Evolutionary conservation across 164 flowering plant species (phyloP).

Genomic region (Vitis rotundifolia): DNA sequence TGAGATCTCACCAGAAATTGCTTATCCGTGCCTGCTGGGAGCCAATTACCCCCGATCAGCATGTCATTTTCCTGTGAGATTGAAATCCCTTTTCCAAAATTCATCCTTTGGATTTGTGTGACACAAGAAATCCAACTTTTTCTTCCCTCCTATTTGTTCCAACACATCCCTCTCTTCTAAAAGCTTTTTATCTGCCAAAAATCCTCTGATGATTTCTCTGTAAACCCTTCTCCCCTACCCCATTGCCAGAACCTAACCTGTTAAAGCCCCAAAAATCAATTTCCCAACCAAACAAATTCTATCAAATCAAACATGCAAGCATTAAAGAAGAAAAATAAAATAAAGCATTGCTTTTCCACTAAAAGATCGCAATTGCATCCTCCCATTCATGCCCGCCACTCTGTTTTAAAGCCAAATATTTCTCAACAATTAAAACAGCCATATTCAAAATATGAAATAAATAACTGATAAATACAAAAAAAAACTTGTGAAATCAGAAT

Average conservation of each 20-base stretch:
- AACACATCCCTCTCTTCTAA: background rate
- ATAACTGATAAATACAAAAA: constrained; percentile 1
- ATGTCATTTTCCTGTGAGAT: constrained; percentile 22
- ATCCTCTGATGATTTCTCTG: background rate
- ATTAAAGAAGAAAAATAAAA: background rate
- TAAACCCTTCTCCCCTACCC: background rate
- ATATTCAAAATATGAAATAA: constrained; percentile 5
- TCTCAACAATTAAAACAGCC: background rate
- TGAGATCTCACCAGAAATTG: constrained; percentile 18
- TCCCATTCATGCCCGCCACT: background rate
- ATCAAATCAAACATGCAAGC: background rate
- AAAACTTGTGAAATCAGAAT: constrained; percentile 2
- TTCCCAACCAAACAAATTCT: background rate
- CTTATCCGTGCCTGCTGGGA: constrained; percentile 35
- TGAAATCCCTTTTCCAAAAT: constrained; percentile 19
- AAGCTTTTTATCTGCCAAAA: background rate
- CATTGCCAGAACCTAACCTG: background rate
- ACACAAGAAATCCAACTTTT: background rate
- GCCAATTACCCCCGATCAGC: constrained; percentile 20
- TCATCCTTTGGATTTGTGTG: constrained; percentile 14
- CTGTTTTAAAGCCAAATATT: background rate
- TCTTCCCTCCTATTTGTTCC: background rate
- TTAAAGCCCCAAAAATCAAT: background rate
- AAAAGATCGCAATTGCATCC: background rate
- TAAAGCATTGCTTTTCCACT: background rate